These are phyloP conservation scores for Platanus orientalis DNA, from an alignment of 164 flowering plant species.

Conservation along the genomic window DNA sequence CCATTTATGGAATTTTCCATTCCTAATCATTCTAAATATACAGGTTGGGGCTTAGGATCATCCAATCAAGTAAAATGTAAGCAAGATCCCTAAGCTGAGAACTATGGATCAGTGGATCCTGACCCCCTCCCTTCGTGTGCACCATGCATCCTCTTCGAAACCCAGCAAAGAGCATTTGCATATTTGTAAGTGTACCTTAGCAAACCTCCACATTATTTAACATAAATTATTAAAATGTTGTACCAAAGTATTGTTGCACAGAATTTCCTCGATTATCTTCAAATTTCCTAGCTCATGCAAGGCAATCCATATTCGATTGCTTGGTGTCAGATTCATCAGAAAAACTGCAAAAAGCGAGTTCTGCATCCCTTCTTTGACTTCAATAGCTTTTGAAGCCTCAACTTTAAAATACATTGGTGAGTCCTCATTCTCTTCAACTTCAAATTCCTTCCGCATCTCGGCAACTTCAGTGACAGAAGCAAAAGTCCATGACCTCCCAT, in stretches of 20 bases:
- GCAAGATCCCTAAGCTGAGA: too few relatives aligned
- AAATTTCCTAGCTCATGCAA: constrained; percentile 16
- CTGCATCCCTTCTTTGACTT: constrained; percentile 12
- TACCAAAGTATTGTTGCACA: constrained; percentile 34
- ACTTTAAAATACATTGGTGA: constrained; percentile 31
- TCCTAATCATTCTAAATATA: too few relatives aligned
- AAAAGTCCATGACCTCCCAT: constrained; percentile 36
- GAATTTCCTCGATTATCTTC: constrained; percentile 14
- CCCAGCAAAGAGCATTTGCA: not conserved
- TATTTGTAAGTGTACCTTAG: too few relatives aligned
- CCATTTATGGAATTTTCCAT: too few relatives aligned
- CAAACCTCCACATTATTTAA: too few relatives aligned
- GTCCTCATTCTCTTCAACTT: constrained; percentile 14
- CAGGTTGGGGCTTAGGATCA: too few relatives aligned
- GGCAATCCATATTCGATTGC: constrained; percentile 54
- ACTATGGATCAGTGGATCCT: too few relatives aligned
- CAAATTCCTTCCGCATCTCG: not conserved
- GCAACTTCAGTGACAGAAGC: constrained; percentile 27
- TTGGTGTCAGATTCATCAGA: constrained; percentile 43
- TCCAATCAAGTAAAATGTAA: too few relatives aligned
- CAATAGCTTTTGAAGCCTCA: constrained; percentile 26
- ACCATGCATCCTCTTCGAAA: not conserved
- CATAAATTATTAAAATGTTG: constrained; percentile 1
- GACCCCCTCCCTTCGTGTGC: too few relatives aligned
- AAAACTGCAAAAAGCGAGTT: constrained; percentile 36